These are phyloP conservation scores for Debaryomyces psychrophilus DNA, from an alignment of 1,139 yeast species.

Conservation along the genomic window DNA sequence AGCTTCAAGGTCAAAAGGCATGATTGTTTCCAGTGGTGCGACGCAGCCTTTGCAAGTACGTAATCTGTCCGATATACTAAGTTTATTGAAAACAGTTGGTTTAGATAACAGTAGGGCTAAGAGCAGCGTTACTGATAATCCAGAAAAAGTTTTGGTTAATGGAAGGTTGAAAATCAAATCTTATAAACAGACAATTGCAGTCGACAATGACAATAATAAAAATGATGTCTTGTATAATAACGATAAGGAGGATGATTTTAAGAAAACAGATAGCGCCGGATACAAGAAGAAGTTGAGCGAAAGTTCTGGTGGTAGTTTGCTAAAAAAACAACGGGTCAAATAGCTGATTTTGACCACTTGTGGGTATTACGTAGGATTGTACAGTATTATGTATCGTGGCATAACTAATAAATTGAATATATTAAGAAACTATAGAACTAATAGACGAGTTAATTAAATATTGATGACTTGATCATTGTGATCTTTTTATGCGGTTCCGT, in stretches of 20 bases:
- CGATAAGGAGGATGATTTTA: conserved; percentile 29
- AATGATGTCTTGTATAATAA: conserved; percentile 22
- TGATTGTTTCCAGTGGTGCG: conserved; percentile 81
- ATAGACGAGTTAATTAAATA: conserved; percentile 25
- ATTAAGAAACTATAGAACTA: neutral
- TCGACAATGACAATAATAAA: conserved; percentile 39
- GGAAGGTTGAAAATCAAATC: conserved; percentile 74
- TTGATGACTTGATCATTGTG: conserved; percentile 31
- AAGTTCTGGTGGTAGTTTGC: conserved; percentile 29
- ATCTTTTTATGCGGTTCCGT: conserved; percentile 10
- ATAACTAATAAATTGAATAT: conserved; percentile 1
- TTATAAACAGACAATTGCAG: conserved; percentile 65
- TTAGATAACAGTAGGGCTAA: conserved; percentile 64
- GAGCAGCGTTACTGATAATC: conserved; percentile 59
- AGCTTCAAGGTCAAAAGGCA: conserved; percentile 79
- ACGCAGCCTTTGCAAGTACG: conserved; percentile 59
- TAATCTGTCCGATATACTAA: conserved; percentile 67
- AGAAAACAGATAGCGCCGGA: conserved; percentile 26
- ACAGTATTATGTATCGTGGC: conserved; percentile 4
- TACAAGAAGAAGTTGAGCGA: conserved; percentile 32
- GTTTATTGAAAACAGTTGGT: conserved; percentile 70
- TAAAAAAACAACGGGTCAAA: conserved; percentile 27
- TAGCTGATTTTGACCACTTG: conserved; percentile 1
- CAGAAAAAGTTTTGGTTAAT: conserved; percentile 65
- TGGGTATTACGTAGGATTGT: neutral